These are phyloP conservation scores for Vicia faba DNA, from an alignment of 306 rosid species.

Conservation along the genomic window DNA sequence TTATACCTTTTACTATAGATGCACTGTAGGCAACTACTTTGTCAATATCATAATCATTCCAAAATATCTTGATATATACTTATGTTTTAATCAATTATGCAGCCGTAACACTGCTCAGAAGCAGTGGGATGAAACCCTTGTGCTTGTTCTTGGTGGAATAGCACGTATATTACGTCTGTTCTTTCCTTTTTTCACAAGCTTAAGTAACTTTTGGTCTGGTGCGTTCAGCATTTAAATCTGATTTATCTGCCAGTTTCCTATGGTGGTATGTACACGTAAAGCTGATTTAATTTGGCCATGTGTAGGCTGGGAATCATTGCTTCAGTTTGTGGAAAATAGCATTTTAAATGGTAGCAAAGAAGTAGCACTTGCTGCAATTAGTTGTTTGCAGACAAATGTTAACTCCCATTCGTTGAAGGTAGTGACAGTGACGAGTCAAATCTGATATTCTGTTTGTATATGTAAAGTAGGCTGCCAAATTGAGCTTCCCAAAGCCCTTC, in stretches of 20 bases:
- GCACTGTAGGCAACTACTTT: slow-evolving; percentile 4
- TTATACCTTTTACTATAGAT: slow-evolving; percentile 15
- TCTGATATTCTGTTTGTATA: slow-evolving; percentile 34
- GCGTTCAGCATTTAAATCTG: slow-evolving; percentile 41
- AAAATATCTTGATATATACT: slow-evolving; percentile 9
- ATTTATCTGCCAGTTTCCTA: slow-evolving; percentile 36
- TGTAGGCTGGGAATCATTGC: slow-evolving; percentile 95
- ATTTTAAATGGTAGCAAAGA: slow-evolving; percentile 84
- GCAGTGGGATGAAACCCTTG: slow-evolving; percentile 98
- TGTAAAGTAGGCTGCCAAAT: slow-evolving; percentile 28
- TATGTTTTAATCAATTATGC: slow-evolving; percentile 48
- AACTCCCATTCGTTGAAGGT: slow-evolving; percentile 91
- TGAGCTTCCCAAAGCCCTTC: slow-evolving; percentile 7
- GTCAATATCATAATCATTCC: slow-evolving; percentile 24
- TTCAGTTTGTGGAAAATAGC: slow-evolving; percentile 83
- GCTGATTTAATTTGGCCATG: slow-evolving; percentile 33
- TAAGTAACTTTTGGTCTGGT: slow-evolving; percentile 91
- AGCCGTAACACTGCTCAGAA: slow-evolving; percentile 99
- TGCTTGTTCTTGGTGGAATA: slow-evolving; percentile 89
- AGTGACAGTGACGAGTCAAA: slow-evolving; percentile 29
- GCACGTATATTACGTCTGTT: slow-evolving; percentile 84
- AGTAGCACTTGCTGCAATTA: slow-evolving; percentile 94
- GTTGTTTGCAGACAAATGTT: slow-evolving; percentile 83
- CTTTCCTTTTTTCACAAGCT: slow-evolving; percentile 82
- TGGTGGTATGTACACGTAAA: slow-evolving; percentile 31